Evolutionary conservation across 83 land plant genomes (phyloP), one percentile per base, ranked within the genome.

Genomic region (Picea abies): DNA sequence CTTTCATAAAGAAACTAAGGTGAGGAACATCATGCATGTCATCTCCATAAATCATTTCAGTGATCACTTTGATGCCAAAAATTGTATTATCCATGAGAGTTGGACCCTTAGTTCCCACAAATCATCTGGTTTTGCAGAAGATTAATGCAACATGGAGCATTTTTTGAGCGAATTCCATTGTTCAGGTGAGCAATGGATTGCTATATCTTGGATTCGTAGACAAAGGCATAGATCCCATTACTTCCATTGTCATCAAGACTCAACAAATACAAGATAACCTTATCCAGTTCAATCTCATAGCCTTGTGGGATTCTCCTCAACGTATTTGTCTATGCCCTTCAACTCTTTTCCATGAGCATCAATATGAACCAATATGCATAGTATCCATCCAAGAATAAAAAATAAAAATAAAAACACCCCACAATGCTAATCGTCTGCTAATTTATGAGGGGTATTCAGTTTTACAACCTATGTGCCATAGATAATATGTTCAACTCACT

Each of bases 251-350:
- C 29, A 26, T 26, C 29, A 0, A 0, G 29, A 88, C 85, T 47
- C 75, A 84, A 47, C 95, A 91, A 76, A 5, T 91, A 76, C 90
- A 88, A 58, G 89, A 93, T 61, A 88, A 91, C 62, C 84, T 93
- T 1, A 41, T 93, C 66, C 84, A 89, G 82, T 89, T 90, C 76
- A 93, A 93, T 79, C 82, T 91, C 68, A 88, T 79, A 0, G 32
- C 63, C 3, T 89, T 90, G 80, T 93, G 3, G 86, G 87, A n/a
- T 91, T 93, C 84, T 87, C 80, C 71, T 87, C 93, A 3, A 79
- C 90, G 1, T 85, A 26, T 26, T 26, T 26, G 29, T 26, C 29
- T 26, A 26, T 26, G 29, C 29, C 29, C 29, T 26, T 26, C 29
- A 26, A 26, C 0, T 26, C 29, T 26, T 26, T 26, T 26, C 29